Conservation (phyloP, 1,139 yeast species). For the Ogataea hybrid region DNA sequence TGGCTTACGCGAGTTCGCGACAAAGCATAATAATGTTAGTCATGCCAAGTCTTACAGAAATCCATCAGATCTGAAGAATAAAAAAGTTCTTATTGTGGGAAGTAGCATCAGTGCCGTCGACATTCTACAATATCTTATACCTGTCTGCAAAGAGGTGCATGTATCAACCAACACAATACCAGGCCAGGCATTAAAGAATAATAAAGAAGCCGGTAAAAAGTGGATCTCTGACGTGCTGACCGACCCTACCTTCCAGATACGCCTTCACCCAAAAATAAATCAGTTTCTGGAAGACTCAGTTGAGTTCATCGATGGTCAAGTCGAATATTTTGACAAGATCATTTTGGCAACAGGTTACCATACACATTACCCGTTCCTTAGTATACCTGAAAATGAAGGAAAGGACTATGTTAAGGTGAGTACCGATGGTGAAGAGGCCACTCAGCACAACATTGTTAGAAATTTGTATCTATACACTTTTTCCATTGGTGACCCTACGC, state of each 20-base stretch:
- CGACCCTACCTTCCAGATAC: not conserved
- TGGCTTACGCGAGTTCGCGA: conserved; percentile 52
- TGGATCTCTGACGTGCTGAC: conserved; percentile 3
- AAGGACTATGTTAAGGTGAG: conserved; percentile 21
- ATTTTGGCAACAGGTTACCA: conserved; percentile 66
- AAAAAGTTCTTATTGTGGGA: conserved; percentile 53
- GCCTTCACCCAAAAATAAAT: conserved; percentile 1
- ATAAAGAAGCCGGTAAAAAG: not conserved
- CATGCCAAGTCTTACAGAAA: conserved; percentile 62
- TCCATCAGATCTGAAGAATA: conserved; percentile 43
- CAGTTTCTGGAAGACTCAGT: conserved; percentile 27
- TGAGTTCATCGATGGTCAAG: conserved; percentile 38
- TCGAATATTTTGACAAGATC: conserved; percentile 41
- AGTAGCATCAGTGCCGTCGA: conserved; percentile 63
- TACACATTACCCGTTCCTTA: conserved; percentile 45
- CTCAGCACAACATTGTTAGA: conserved; percentile 16
- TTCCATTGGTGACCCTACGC: conserved; percentile 42
- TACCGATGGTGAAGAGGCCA: conserved; percentile 14
- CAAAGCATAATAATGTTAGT: conserved; percentile 43
- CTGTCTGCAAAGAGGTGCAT: conserved; percentile 45
- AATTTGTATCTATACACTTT: conserved; percentile 43
- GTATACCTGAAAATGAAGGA: conserved; percentile 25
- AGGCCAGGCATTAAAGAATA: not conserved
- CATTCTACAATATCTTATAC: conserved; percentile 46
- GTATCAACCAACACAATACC: conserved; percentile 30